Evolutionary conservation across 1,139 yeast genomes (phyloP).

Genomic region (Yamadazyma sp.): DNA sequence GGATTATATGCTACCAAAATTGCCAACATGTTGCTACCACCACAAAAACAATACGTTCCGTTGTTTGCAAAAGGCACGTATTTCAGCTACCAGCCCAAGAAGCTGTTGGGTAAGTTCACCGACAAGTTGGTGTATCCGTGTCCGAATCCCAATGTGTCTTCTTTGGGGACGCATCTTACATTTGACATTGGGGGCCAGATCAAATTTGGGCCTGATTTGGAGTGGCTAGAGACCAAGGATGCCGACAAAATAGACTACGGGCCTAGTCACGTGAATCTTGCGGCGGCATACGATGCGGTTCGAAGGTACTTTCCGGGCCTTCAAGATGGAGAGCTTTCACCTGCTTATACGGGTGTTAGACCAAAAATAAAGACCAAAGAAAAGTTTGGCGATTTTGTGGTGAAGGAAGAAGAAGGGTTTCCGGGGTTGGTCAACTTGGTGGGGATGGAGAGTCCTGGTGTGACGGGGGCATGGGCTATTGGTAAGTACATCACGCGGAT

Average conservation of each 20-base stretch:
- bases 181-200: constrained; percentile 79
- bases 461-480: constrained; percentile 79
- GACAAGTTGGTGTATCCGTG: constrained; percentile 70
- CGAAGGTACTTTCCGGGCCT: constrained; percentile 62
- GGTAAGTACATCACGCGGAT: constrained; percentile 65
- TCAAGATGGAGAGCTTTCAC: constrained; percentile 49
- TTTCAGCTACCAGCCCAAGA: constrained; percentile 52
- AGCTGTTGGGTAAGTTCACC: constrained; percentile 36
- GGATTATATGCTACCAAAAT: constrained; percentile 73
- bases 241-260: constrained; percentile 45
- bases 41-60: constrained; percentile 54
- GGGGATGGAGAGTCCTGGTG: constrained; percentile 90
- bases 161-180: constrained; percentile 85
- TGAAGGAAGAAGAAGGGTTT: constrained; percentile 59
- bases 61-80: constrained; percentile 86
- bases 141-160: constrained; percentile 68
- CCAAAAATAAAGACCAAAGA: constrained; percentile 56
- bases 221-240: constrained; percentile 58
- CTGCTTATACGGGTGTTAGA: constrained; percentile 79
- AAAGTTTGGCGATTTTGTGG: constrained; percentile 69
- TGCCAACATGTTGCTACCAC: constrained; percentile 68
- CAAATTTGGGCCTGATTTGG: constrained; percentile 86
- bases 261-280: constrained; percentile 49
- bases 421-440: constrained; percentile 79
- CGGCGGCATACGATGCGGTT: constrained; percentile 60